Evolutionary conservation across 371 early-diverging fungal species (phyloP).

Genomic region (Aphelidium insulamus): DNA sequence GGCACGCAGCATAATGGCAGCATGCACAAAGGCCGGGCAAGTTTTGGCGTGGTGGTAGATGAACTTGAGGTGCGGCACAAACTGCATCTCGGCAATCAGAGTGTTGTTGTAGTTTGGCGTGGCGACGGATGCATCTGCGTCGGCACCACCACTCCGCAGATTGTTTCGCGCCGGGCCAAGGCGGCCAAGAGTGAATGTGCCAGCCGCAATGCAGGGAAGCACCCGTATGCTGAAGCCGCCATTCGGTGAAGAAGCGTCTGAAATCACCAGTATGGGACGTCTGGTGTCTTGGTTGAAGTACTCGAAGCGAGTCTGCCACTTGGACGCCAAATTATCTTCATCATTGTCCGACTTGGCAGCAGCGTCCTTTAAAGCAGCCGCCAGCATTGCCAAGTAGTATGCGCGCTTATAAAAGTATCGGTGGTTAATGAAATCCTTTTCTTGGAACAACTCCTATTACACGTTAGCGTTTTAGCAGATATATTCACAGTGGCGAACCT

Average conservation of each 20-base stretch:
- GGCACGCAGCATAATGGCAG: conserved; percentile 9
- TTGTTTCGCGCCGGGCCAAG: conserved; percentile 61
- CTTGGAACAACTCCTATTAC: conserved; percentile 40
- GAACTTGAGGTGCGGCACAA: conserved; percentile 48
- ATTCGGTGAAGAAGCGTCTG: conserved; percentile 30
- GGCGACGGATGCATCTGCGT: conserved; percentile 9
- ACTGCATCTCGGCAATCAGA: conserved; percentile 45
- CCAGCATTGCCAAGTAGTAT: conserved; percentile 55
- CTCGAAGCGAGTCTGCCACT: conserved; percentile 28
- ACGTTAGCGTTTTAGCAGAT: background rate
- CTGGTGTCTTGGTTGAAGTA: conserved; percentile 44
- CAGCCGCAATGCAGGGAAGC: conserved; percentile 37
- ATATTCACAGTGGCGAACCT: conserved; percentile 5
- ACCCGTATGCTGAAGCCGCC: conserved; percentile 46
- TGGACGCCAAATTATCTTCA: conserved; percentile 27
- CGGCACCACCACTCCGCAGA: conserved; percentile 24
- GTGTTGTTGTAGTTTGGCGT: conserved; percentile 84
- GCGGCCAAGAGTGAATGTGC: conserved; percentile 36
- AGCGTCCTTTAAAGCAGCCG: conserved; percentile 20
- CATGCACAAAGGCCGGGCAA: conserved; percentile 51
- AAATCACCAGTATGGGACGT: conserved; percentile 46
- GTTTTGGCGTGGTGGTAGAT: conserved; percentile 44
- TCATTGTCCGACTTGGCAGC: too few relatives aligned
- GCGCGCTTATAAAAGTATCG: conserved; percentile 88
- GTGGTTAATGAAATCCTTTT: conserved; percentile 79